Conservation (phyloP, 805 yeast genomes). For the Blastobotrys peoriensis region DNA sequence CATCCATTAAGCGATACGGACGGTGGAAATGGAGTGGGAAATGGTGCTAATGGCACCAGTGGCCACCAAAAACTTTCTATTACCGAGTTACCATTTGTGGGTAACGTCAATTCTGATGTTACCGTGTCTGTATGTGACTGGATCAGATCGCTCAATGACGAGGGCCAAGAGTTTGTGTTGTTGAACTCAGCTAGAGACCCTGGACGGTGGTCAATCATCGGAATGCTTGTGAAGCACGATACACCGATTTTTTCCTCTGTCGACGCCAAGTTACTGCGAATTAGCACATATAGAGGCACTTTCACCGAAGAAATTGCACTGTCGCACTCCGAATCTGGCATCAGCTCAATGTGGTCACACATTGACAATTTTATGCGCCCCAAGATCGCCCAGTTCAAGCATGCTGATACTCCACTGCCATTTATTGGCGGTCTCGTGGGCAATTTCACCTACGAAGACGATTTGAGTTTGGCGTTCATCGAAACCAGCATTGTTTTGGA, state of each 20-base stretch:
- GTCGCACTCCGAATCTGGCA: neutral
- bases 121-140: conserved; percentile 10
- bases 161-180: conserved; percentile 45
- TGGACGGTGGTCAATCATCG: conserved; percentile 85
- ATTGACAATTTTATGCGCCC: conserved; percentile 45
- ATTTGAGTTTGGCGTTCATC: conserved; percentile 65
- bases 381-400: conserved; percentile 23
- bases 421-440: conserved; percentile 93
- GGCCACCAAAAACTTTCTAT: neutral
- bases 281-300: conserved; percentile 11
- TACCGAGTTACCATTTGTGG: neutral
- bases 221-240: conserved; percentile 35
- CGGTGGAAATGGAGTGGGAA: neutral
- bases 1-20: neutral
- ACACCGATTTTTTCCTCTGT: conserved; percentile 1
- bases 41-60: neutral
- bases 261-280: conserved; percentile 2
- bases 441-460: conserved; percentile 78
- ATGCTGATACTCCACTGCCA: conserved; percentile 21
- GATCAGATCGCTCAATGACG: conserved; percentile 3
- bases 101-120: neutral
- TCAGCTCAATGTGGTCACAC: conserved; percentile 41
- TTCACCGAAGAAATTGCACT: neutral
- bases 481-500: conserved; percentile 59
- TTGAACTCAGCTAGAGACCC: conserved; percentile 78